Percentiles rank a stretch among this genome's conserved stretches.
These are phyloP conservation scores for Schizosaccharomyces osmophilus DNA, from an alignment of 805 yeast genomes.

Conservation along the genomic window DNA sequence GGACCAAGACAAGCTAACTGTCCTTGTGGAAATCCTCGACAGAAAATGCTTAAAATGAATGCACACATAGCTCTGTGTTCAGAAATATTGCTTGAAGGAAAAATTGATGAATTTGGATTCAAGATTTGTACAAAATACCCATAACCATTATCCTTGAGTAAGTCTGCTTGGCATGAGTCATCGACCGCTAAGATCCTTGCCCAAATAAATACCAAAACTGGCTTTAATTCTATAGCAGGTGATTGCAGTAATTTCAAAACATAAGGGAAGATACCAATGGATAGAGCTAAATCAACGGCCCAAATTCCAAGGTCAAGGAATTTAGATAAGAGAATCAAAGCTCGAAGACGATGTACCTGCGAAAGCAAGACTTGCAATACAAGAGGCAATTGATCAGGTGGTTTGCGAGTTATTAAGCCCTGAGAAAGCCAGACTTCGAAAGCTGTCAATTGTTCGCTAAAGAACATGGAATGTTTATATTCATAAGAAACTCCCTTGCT, in stretches of 20 bases:
- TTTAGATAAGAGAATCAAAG: slow-evolving; percentile 56
- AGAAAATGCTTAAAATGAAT: slow-evolving; percentile 63
- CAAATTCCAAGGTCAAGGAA: slow-evolving; percentile 89
- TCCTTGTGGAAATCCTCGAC: slow-evolving; percentile 54
- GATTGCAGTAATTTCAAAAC: slow-evolving; percentile 72
- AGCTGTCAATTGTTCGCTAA: slow-evolving; percentile 88
- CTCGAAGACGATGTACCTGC: slow-evolving; percentile 80
- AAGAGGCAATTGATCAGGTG: slow-evolving; percentile 89
- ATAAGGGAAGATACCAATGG: slow-evolving; percentile 90
- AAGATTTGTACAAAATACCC: slow-evolving; percentile 65
- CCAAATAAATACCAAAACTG: slow-evolving; percentile 89
- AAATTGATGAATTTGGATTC: slow-evolving; percentile 16
- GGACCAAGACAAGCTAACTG: slow-evolving; percentile 56
- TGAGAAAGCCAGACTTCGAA: slow-evolving; percentile 89
- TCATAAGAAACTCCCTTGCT: slow-evolving; percentile 18
- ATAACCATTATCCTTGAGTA: slow-evolving; percentile 75
- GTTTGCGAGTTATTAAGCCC: slow-evolving; percentile 57
- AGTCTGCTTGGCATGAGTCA: slow-evolving; percentile 69
- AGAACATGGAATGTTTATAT: slow-evolving; percentile 77
- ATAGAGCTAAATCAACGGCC: slow-evolving; percentile 81
- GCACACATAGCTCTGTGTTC: slow-evolving; percentile 93
- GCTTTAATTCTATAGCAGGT: slow-evolving; percentile 86
- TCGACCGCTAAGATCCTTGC: slow-evolving; percentile 94
- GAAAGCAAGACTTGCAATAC: slow-evolving; percentile 78
- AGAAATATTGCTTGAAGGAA: slow-evolving; percentile 20